These are phyloP conservation scores for Toxoplasma gondii DNA, from an alignment of 169 alveolate genomes.

Conservation along the genomic window DNA sequence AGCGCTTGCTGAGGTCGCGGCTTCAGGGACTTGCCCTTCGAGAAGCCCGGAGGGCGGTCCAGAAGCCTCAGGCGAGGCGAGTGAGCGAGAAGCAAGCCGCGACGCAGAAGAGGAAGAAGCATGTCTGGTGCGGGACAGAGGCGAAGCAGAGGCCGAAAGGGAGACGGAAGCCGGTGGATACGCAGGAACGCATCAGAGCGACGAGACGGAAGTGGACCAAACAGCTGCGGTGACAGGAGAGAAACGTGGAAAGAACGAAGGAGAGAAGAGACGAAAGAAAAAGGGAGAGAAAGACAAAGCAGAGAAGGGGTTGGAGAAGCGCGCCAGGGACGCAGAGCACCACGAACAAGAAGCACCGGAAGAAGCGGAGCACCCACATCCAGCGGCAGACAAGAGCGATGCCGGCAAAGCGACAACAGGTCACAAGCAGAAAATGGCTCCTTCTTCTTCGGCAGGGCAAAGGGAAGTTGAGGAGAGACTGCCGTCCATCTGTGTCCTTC, in stretches of 20 bases:
- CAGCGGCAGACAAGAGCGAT: neutral
- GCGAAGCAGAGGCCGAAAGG: neutral
- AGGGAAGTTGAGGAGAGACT: neutral
- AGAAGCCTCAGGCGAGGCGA: too few relatives aligned
- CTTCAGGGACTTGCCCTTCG: too few relatives aligned
- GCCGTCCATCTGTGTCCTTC: neutral
- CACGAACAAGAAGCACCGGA: neutral
- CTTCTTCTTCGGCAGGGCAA: neutral
- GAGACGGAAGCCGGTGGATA: slow-evolving; percentile 11
- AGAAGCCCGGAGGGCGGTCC: too few relatives aligned
- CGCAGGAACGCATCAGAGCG: neutral
- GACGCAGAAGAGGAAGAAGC: neutral
- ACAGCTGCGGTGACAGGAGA: neutral
- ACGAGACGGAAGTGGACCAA: neutral
- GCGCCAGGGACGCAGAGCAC: neutral
- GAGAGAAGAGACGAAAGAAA: neutral
- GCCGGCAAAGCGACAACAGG: neutral
- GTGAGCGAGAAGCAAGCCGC: too few relatives aligned
- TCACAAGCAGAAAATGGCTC: neutral
- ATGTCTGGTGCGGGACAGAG: neutral
- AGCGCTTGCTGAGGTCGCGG: too few relatives aligned
- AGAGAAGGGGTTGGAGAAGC: neutral
- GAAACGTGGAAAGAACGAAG: neutral
- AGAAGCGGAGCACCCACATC: neutral
- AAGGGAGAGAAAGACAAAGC: neutral